phyloP scores from a whole-genome alignment of 176 grass and related monocot species.

The Oryza officinalis region DNA sequence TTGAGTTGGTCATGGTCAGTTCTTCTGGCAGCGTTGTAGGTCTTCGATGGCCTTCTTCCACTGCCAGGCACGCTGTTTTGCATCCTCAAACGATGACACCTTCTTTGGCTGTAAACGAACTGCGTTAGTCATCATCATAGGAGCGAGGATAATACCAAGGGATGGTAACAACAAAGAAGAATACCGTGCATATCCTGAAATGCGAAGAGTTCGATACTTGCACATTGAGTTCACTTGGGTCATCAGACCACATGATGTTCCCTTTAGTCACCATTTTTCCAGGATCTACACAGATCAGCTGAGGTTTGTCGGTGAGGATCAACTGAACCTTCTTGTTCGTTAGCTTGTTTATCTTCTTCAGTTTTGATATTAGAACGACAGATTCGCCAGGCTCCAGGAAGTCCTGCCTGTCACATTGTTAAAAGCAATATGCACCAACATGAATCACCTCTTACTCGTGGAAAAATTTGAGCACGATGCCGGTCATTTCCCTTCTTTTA shows the following conservation, averaged over 20 bases:
- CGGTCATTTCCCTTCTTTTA: slow-evolving; percentile 6
- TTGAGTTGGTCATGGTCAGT: slow-evolving; percentile 38
- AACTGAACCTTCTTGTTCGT: slow-evolving; percentile 95
- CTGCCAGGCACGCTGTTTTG: slow-evolving; percentile 82
- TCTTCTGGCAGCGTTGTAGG: slow-evolving; percentile 60
- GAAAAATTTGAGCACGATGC: slow-evolving; percentile 10
- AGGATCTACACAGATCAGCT: slow-evolving; percentile 88
- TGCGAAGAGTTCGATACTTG: slow-evolving; percentile 75
- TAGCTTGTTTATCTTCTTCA: slow-evolving; percentile 98
- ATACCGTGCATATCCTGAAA: slow-evolving; percentile 97
- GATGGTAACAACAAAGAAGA: background rate
- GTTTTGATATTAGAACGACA: slow-evolving; percentile 88
- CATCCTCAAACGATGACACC: slow-evolving; percentile 82
- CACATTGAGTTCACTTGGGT: slow-evolving; percentile 71
- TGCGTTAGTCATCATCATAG: slow-evolving; percentile 6
- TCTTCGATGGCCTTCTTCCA: slow-evolving; percentile 99
- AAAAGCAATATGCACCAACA: slow-evolving; percentile 29
- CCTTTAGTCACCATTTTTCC: slow-evolving; percentile 85
- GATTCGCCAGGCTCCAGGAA: slow-evolving; percentile 85
- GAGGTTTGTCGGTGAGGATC: slow-evolving; percentile 92
- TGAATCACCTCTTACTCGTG: slow-evolving; percentile 34
- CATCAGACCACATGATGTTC: slow-evolving; percentile 77
- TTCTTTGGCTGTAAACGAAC: slow-evolving; percentile 81
- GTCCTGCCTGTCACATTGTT: slow-evolving; percentile 73
- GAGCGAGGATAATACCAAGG: slow-evolving; percentile 6